Conservation (phyloP, 75 land plant species). For the Chamaecyparis obtusa region DNA sequence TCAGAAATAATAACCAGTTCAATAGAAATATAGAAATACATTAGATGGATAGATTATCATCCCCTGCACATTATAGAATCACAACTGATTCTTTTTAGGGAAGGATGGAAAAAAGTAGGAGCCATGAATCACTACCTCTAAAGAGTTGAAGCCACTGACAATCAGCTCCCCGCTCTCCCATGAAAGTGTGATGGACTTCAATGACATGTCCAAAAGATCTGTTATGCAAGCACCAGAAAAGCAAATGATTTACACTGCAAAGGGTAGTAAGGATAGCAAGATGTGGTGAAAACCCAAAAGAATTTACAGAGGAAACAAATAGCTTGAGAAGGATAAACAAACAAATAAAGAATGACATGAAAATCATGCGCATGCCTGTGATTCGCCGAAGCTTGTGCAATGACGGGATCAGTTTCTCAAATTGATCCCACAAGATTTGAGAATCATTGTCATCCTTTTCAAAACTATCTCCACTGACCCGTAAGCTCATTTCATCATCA, state of each 20-base stretch:
- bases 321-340: neutral
- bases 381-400: constrained; percentile 65
- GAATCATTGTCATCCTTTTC: neutral
- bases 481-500: constrained; percentile 8
- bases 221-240: neutral
- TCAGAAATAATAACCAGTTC: neutral
- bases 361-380: constrained; percentile 43
- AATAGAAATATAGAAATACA: neutral
- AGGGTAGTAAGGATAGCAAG: neutral
- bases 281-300: neutral
- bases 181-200: constrained; percentile 68
- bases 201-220: constrained; percentile 93
- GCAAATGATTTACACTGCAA: neutral
- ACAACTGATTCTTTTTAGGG: neutral
- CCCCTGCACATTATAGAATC: neutral
- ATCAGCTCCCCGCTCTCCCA: constrained; percentile 90
- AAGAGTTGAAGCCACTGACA: constrained; percentile 66
- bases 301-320: neutral
- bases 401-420: constrained; percentile 52
- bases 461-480: constrained; percentile 16
- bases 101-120: neutral
- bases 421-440: constrained; percentile 1
- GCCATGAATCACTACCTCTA: constrained; percentile 60
- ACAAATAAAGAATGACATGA: neutral
- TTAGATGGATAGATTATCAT: neutral